A percentile compares a stretch with the other conserved stretches of the same genome.
Evolutionary conservation across 1,284 basidiomycete species (phyloP).

Genomic region (Mycosarcoma maydis): DNA sequence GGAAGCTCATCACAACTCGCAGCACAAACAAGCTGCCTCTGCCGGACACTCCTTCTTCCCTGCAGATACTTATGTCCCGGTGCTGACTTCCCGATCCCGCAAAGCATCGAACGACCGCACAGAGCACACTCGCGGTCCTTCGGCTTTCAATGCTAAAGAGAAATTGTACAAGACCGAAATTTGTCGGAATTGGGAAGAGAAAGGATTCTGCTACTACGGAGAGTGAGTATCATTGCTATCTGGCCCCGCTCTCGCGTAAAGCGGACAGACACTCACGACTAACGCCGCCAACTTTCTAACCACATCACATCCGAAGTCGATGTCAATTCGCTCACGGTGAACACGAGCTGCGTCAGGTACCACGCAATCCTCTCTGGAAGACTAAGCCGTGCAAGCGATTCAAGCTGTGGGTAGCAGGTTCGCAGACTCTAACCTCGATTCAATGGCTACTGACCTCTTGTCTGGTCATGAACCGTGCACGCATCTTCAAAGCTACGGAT

Average conservation of each 20-base stretch:
- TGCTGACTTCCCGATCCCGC: not conserved
- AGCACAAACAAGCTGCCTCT: not conserved
- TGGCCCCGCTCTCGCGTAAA: too few species aligned
- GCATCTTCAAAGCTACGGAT: constrained; percentile 87
- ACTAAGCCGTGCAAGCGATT: constrained; percentile 91
- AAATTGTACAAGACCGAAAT: constrained; percentile 90
- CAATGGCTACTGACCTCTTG: too few species aligned
- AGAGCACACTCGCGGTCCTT: not conserved
- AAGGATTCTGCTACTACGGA: constrained; percentile 85
- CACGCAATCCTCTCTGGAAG: constrained; percentile 90
- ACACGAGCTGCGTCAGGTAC: constrained; percentile 81
- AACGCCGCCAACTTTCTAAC: too few species aligned
- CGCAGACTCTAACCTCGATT: too few species aligned
- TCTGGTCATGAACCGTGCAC: too few species aligned
- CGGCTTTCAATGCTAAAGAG: constrained; percentile 83
- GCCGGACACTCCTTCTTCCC: not conserved
- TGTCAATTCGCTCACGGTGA: constrained; percentile 76
- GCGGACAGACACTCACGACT: too few species aligned
- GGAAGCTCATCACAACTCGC: not conserved
- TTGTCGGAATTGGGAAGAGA: constrained; percentile 92
- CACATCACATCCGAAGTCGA: too few species aligned
- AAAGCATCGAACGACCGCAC: not conserved
- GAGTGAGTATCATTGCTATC: constrained; percentile 20
- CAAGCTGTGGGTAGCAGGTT: constrained; percentile 66
- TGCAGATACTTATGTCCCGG: not conserved